Evolutionary conservation across 352 stramenopile species (phyloP).

Genomic region (Phytophthora vignae): DNA sequence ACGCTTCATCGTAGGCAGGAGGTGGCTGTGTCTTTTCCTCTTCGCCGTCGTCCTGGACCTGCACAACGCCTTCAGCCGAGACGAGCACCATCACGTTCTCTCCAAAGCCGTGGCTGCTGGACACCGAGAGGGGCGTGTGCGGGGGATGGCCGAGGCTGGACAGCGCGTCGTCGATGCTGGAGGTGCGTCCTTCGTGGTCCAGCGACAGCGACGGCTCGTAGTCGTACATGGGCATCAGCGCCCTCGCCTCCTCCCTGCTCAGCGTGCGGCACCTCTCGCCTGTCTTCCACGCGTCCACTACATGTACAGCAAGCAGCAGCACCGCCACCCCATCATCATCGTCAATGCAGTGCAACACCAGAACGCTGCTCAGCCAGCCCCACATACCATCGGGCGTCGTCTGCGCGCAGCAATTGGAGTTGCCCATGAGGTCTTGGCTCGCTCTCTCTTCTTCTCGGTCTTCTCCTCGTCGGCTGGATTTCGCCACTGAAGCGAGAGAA

Average conservation of each 20-base stretch:
- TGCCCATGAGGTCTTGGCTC: conserved; percentile 29
- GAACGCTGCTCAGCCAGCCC: not conserved
- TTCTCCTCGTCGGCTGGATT: conserved; percentile 26
- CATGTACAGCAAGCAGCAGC: not conserved
- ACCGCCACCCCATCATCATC: not conserved
- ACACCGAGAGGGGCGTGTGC: conserved; percentile 28
- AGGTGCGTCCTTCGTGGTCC: conserved; percentile 31
- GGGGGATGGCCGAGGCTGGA: conserved; percentile 17
- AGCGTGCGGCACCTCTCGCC: conserved; percentile 19
- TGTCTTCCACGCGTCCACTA: conserved; percentile 42
- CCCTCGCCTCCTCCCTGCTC: conserved; percentile 35
- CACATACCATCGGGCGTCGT: conserved; percentile 35
- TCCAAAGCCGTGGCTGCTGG: conserved; percentile 8
- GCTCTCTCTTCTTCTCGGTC: conserved; percentile 8
- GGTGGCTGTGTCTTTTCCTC: conserved; percentile 5
- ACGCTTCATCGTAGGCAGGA: conserved; percentile 3
- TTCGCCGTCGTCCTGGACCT: conserved; percentile 22
- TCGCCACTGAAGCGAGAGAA: conserved; percentile 19
- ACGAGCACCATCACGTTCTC: conserved; percentile 38
- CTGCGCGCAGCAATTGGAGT: conserved; percentile 51
- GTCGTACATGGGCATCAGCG: conserved; percentile 48
- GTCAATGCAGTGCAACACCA: conserved; percentile 8
- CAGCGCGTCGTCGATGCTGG: conserved; percentile 12
- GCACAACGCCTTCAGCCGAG: conserved; percentile 27
- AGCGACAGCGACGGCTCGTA: conserved; percentile 49